Base-by-base conservation (phyloP, 176 grass and related monocot genomes). In the Zoysia japonica region DNA sequence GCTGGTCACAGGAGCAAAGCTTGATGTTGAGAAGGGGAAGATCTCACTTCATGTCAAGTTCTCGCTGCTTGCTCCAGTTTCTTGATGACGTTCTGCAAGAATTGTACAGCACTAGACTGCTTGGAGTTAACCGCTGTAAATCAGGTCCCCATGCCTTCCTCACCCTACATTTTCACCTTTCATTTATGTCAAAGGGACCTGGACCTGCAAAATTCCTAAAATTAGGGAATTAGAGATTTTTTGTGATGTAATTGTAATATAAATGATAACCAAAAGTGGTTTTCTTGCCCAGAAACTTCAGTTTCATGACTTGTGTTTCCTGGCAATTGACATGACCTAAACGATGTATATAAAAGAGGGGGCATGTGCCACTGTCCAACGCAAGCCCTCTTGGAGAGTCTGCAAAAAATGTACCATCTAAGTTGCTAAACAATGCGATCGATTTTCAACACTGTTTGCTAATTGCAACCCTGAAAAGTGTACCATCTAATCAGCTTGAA, bases 1-100 rank as follows among this genome's bases (percentile, higher is more conserved):
- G 95, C 77, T 98, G n/a, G 90, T 89, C 77, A 98, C 92, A 7
- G 95, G 95, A 0, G 95, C 89, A 56, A 94, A 91, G 81, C 85
- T 98, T 28, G 78, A 93, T 41, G 84, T 91, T 5, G 90, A 89
- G 20, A 98, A 92, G 69, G 88, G 92, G 61, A 98, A 82, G 92
- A 94, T 98, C 65, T 87, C 77, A 15, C 87, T 98, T 38, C 85
- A 84, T 43, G 92, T 94, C 39, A 94, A 98, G 81, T 98, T 98
- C 62, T 98, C 95, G 4, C 81, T 98, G 68, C 86, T 98, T 52
- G 74, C 81, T 45, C 83, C 88, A 0, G 78, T 86, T 81, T 83
- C 65, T 46, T 89, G 92, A 94, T 28, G 67, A 6, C 47, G 17
- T 49, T 50, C 9, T 78, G 7, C 37, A 49, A 45, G 12, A 38